phyloP scores from a whole-genome alignment of 352 stramenopile genomes.

The Pythium vanterpoolii region DNA sequence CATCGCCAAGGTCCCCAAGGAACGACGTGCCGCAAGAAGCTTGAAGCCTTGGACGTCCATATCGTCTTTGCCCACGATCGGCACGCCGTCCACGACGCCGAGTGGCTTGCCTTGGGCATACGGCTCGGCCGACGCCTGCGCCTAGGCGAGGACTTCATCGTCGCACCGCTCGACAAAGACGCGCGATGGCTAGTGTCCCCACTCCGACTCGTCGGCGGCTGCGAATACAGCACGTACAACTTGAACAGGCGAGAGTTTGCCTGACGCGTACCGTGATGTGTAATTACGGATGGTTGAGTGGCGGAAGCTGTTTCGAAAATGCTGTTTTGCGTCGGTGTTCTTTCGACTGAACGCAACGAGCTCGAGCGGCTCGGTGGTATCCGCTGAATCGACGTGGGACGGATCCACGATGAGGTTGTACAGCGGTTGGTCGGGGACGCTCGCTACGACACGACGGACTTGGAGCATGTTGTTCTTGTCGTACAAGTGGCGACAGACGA shows the following conservation, averaged over 20 bases:
- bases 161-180: constrained; percentile 78
- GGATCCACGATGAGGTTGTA: constrained; percentile 14
- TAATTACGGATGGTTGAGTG: constrained; percentile 8
- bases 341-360: not conserved
- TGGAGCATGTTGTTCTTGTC: constrained; percentile 13
- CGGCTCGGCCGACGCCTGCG: constrained; percentile 55
- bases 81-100: constrained; percentile 86
- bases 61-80: constrained; percentile 87
- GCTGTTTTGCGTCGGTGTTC: not conserved
- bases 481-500: constrained; percentile 11
- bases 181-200: constrained; percentile 44
- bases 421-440: constrained; percentile 7
- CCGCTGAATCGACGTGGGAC: not conserved
- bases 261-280: constrained; percentile 10
- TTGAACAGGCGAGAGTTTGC: constrained; percentile 43
- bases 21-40: constrained; percentile 81
- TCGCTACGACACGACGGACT: constrained; percentile 4
- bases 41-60: constrained; percentile 66
- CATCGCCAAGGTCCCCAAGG: constrained; percentile 45
- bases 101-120: constrained; percentile 64
- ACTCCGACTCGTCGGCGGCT: constrained; percentile 49
- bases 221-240: constrained; percentile 63
- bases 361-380: not conserved
- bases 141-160: constrained; percentile 67
- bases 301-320: not conserved